Conservation (phyloP, 1,284 basidiomycete species). For the Malassezia equina region DNA sequence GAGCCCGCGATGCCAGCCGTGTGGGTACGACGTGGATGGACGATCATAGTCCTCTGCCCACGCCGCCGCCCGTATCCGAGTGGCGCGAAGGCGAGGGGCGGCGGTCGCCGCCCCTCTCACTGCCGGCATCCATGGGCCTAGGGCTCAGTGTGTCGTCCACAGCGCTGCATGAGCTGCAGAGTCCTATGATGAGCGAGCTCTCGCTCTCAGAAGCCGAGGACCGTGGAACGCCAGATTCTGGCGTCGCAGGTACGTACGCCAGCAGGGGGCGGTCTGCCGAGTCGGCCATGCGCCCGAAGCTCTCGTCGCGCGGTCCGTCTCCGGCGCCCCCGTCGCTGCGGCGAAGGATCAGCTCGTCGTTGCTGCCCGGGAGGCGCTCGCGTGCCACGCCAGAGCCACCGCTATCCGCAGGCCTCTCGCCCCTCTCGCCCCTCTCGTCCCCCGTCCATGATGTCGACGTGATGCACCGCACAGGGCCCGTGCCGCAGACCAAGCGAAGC, state of each 20-base stretch:
- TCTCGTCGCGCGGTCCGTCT: background rate
- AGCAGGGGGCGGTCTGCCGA: too few species aligned
- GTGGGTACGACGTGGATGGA: background rate
- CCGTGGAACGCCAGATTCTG: background rate
- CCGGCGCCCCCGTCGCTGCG: conserved; percentile 1
- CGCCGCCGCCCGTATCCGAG: background rate
- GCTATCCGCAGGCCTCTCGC: background rate
- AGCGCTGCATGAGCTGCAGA: background rate
- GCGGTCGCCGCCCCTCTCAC: background rate
- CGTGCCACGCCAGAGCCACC: conserved; percentile 3
- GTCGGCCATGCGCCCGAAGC: background rate
- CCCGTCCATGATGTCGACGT: background rate
- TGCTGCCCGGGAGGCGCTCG: background rate
- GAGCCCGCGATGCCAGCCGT: background rate
- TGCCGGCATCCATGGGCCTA: background rate
- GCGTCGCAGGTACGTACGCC: too few species aligned
- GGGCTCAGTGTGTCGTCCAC: background rate
- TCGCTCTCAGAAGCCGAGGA: background rate
- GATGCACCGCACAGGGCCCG: background rate
- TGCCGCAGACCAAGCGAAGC: background rate
- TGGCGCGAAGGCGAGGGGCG: background rate
- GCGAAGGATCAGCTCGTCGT: background rate
- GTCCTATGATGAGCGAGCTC: background rate
- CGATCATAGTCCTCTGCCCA: background rate
- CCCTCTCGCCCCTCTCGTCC: too few species aligned